Percentiles rank a stretch among this genome's conserved stretches.
Conservation (phyloP, 2,329 filamentous ascomycete genomes). For the Pyrenophora graminea region DNA sequence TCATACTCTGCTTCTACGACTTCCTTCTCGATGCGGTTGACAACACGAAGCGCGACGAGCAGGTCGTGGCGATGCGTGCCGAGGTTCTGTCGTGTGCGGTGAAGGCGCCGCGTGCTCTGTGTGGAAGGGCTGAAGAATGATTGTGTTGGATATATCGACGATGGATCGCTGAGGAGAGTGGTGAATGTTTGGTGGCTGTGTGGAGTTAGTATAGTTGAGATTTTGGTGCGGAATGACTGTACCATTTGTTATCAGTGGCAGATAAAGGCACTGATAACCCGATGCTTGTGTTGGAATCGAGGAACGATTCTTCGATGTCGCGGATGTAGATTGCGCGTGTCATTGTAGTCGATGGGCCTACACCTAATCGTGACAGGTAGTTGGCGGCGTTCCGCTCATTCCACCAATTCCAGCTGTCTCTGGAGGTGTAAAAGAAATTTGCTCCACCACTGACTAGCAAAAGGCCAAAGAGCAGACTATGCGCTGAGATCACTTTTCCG, state of each 20-base stretch:
- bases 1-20: constrained; percentile 89
- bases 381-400: constrained; percentile 75
- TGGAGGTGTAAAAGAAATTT: constrained; percentile 76
- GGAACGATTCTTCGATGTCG: constrained; percentile 72
- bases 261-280: constrained; percentile 22
- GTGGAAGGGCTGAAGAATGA: constrained; percentile 32
- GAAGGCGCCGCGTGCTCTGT: constrained; percentile 60
- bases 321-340: constrained; percentile 81
- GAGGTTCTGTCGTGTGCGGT: constrained; percentile 79
- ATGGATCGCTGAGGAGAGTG: constrained; percentile 37
- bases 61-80: constrained; percentile 87
- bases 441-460: constrained; percentile 70
- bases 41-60: constrained; percentile 83
- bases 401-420: constrained; percentile 80
- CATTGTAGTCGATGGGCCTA: constrained; percentile 79
- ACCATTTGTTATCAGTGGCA: constrained; percentile 37
- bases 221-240: neutral
- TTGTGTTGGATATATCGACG: constrained; percentile 19
- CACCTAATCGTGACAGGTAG: constrained; percentile 81
- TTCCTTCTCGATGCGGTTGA: constrained; percentile 87
- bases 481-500: constrained; percentile 70
- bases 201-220: constrained; percentile 8
- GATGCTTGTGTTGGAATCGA: constrained; percentile 40
- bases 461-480: constrained; percentile 73
- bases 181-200: constrained; percentile 45